These are phyloP conservation scores for Ophiostoma novo-ulmi DNA, from an alignment of 2,329 filamentous ascomycete species.

Conservation along the genomic window DNA sequence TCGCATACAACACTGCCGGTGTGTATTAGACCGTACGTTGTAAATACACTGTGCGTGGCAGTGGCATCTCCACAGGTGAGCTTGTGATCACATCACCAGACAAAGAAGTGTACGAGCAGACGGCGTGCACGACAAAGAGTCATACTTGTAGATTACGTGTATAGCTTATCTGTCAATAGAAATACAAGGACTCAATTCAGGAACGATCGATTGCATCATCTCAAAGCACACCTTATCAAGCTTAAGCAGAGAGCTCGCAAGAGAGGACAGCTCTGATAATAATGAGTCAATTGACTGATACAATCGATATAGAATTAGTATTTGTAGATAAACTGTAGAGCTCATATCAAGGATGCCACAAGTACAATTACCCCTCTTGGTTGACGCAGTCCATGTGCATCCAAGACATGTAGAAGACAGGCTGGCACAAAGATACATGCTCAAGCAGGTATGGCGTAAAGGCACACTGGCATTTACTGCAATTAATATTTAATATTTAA, in stretches of 20 bases:
- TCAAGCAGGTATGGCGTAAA: background rate
- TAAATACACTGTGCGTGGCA: background rate
- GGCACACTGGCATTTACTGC: background rate
- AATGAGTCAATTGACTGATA: background rate
- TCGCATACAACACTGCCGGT: background rate
- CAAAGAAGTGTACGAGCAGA: background rate
- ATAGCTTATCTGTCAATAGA: background rate
- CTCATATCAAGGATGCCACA: background rate
- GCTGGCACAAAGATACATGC: background rate
- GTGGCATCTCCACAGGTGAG: background rate
- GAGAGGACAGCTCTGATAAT: background rate
- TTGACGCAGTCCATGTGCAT: background rate
- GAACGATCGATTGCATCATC: background rate
- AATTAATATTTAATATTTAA: background rate
- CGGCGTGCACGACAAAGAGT: background rate
- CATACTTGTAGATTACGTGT: background rate
- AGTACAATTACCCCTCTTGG: background rate
- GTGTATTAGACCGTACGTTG: background rate
- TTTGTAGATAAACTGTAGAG: background rate
- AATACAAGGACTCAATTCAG: background rate
- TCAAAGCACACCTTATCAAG: background rate
- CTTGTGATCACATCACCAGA: constrained; percentile 7
- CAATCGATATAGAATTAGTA: background rate
- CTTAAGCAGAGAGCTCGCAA: background rate
- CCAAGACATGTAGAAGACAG: background rate